Evolutionary conservation across 1,284 basidiomycete species (phyloP).

Genomic region (Rhodofomes roseus): DNA sequence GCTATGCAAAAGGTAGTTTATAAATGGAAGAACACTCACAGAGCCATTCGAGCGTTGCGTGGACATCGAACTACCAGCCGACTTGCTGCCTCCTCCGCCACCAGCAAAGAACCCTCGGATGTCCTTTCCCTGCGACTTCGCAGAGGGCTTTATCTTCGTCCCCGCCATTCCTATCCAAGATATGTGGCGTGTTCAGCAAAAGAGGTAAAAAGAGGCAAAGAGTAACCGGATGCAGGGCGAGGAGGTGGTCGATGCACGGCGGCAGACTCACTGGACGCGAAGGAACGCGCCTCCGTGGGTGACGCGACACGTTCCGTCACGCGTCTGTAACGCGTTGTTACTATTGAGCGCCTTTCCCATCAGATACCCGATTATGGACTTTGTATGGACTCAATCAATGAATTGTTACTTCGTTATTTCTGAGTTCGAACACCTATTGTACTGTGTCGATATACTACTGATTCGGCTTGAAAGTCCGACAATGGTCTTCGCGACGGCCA

Average conservation of each 20-base stretch:
- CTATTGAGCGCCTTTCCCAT: too few relatives aligned
- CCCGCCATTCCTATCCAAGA: conserved; percentile 11
- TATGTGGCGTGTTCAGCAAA: too few relatives aligned
- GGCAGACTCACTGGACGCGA: neutral
- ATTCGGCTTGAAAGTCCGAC: too few relatives aligned
- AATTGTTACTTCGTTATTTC: too few relatives aligned
- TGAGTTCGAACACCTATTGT: too few relatives aligned
- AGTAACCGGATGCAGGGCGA: neutral
- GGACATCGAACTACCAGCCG: conserved; percentile 11
- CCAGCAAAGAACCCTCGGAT: conserved; percentile 43
- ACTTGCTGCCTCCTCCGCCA: conserved; percentile 1
- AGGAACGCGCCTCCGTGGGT: neutral
- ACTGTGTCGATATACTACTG: too few relatives aligned
- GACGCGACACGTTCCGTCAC: conserved; percentile 2
- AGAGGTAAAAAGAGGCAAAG: too few relatives aligned
- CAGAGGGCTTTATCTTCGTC: conserved; percentile 16
- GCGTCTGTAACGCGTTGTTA: neutral
- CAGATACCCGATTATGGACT: too few relatives aligned
- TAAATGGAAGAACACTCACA: conserved; percentile 11
- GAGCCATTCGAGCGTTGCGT: conserved; percentile 7
- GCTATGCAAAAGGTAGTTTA: too few relatives aligned
- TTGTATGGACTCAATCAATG: too few relatives aligned
- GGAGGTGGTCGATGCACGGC: neutral
- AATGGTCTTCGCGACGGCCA: too few relatives aligned
- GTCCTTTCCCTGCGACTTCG: conserved; percentile 34